These are phyloP conservation scores for Rhodotorula sp. DNA, from an alignment of 1,284 basidiomycete genomes.

Conservation along the genomic window DNA sequence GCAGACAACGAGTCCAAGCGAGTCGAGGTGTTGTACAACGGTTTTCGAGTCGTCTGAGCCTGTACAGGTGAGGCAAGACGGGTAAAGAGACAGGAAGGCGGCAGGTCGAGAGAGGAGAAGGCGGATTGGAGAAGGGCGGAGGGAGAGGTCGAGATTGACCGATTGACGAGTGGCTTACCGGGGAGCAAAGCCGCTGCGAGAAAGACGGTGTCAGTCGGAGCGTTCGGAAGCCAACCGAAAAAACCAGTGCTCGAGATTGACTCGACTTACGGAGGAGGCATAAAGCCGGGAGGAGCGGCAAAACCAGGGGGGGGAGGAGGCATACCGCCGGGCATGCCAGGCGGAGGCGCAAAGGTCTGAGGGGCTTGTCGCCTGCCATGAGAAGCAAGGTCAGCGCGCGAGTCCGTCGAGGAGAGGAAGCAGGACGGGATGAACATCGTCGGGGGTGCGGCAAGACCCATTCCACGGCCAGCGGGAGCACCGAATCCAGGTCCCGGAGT, in stretches of 20 bases:
- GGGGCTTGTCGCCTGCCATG: conserved; percentile 34
- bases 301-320: conserved; percentile 21
- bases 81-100: no score
- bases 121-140: neutral
- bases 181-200: conserved; percentile 5
- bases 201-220: neutral
- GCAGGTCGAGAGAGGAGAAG: neutral
- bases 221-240: neutral
- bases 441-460: conserved; percentile 67
- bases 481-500: conserved; percentile 88
- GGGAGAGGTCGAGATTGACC: neutral
- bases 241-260: neutral
- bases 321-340: conserved; percentile 53
- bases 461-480: conserved; percentile 92
- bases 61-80: neutral
- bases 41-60: neutral
- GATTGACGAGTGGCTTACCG: conserved; percentile 2
- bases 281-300: conserved; percentile 60
- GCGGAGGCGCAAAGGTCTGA: conserved; percentile 33
- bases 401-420: conserved; percentile 62
- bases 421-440: conserved; percentile 50
- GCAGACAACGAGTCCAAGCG: neutral
- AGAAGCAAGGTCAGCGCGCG: conserved; percentile 69
- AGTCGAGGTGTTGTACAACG: no score
- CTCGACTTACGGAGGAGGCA: conserved; percentile 50